Evolutionary conservation across 1,284 basidiomycete genomes (phyloP).

Genomic region (Schizophyllum amplum): DNA sequence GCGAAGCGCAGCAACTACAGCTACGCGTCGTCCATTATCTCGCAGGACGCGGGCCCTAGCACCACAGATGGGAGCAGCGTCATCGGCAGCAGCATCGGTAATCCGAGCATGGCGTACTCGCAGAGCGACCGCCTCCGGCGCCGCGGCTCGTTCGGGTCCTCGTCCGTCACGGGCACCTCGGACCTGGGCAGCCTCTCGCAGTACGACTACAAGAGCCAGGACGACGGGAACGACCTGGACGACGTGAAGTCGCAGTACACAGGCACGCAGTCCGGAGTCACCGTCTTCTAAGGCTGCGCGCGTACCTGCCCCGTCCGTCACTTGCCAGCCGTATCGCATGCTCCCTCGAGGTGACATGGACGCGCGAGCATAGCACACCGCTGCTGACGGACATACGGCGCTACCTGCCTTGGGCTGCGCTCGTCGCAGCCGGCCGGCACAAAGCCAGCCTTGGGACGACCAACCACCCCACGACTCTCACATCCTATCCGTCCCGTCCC

Average conservation of each 20-base stretch:
- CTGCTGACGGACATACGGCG: no score
- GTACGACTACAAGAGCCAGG: constrained; percentile 84
- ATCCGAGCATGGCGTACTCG: constrained; percentile 40
- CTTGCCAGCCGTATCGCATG: no score
- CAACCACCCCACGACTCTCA: no score
- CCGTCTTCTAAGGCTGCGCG: constrained; percentile 49
- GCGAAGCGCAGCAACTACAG: constrained; percentile 73
- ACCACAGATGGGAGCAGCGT: constrained; percentile 55
- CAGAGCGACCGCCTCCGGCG: constrained; percentile 52
- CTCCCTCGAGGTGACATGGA: no score
- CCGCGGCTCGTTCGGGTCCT: constrained; percentile 55
- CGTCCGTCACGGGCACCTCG: constrained; percentile 67
- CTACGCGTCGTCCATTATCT: constrained; percentile 87
- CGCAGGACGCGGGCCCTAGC: constrained; percentile 72
- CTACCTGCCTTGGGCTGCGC: no score
- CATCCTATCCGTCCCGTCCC: no score
- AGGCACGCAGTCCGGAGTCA: constrained; percentile 74
- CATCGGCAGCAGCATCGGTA: constrained; percentile 33
- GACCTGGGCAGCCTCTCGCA: constrained; percentile 70
- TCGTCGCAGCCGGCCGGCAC: no score
- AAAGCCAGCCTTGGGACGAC: no score
- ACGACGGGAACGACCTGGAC: constrained; percentile 66
- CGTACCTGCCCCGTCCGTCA: background rate
- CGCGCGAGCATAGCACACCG: no score
- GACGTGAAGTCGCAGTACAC: constrained; percentile 82